Conservation (phyloP, 1,284 basidiomycete species). For the Ceraceosorus guamensis region DNA sequence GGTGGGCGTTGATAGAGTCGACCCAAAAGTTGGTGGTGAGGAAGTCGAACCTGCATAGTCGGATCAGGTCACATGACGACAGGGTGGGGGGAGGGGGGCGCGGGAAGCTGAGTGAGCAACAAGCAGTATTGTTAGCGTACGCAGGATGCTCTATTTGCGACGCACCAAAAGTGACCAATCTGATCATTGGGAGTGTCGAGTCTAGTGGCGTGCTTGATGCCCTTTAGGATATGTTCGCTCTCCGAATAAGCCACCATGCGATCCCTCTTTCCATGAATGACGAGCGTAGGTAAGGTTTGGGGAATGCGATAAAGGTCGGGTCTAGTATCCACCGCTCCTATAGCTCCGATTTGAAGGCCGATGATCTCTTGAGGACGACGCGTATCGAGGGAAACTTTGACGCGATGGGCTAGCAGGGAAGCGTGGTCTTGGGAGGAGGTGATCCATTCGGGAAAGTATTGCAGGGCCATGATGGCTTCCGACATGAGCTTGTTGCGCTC, state of each 20-base stretch:
- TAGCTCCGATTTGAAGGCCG: slow-evolving; percentile 28
- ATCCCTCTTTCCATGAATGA: slow-evolving; percentile 33
- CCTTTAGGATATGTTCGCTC: slow-evolving; percentile 17
- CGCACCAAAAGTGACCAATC: slow-evolving; percentile 24
- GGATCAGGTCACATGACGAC: neutral
- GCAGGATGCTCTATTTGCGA: no score
- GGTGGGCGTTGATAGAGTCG: slow-evolving; percentile 8
- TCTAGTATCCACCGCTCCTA: slow-evolving; percentile 18
- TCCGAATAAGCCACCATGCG: slow-evolving; percentile 38
- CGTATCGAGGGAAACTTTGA: slow-evolving; percentile 13
- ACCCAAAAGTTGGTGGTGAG: slow-evolving; percentile 21
- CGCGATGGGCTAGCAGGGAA: slow-evolving; percentile 11
- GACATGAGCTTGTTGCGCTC: slow-evolving; percentile 22
- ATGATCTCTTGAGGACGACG: slow-evolving; percentile 24
- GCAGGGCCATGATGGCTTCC: slow-evolving; percentile 24
- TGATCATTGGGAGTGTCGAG: slow-evolving; percentile 8
- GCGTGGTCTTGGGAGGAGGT: slow-evolving; percentile 8
- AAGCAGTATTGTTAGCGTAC: neutral
- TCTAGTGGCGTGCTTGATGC: slow-evolving; percentile 26
- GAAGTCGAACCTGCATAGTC: slow-evolving; percentile 28
- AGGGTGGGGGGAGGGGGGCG: neutral
- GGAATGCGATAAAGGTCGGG: slow-evolving; percentile 48
- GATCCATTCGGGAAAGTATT: slow-evolving; percentile 33
- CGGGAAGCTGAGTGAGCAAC: neutral
- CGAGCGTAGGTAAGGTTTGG: slow-evolving; percentile 18